Percentiles rank a stretch among this genome's conserved stretches.
phyloP scores from a whole-genome alignment of 2,329 filamentous ascomycete genomes.

The Pseudophaeomoniella oleicola region DNA sequence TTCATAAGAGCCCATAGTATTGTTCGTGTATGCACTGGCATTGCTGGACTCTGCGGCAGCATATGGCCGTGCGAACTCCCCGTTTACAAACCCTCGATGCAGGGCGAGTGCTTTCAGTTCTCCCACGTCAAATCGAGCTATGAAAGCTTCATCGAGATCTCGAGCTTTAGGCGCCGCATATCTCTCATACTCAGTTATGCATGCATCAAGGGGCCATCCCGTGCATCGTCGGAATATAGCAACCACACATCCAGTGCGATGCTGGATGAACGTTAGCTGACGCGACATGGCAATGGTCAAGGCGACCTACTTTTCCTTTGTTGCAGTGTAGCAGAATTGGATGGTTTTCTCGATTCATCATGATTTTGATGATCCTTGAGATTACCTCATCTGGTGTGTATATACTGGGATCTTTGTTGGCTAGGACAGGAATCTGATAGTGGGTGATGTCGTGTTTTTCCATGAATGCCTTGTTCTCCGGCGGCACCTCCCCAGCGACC shows the following conservation, averaged over 20 bases:
- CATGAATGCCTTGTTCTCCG: constrained; percentile 47
- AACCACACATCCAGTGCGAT: constrained; percentile 81
- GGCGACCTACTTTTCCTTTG: constrained; percentile 54
- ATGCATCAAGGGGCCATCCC: constrained; percentile 47
- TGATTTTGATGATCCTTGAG: constrained; percentile 53
- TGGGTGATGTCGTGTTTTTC: constrained; percentile 53
- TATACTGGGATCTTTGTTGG: constrained; percentile 65
- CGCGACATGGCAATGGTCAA: neutral
- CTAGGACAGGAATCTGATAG: constrained; percentile 60
- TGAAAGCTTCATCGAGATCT: constrained; percentile 12
- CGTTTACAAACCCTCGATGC: constrained; percentile 11
- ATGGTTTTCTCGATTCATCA: constrained; percentile 59
- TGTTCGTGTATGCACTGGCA: constrained; percentile 11
- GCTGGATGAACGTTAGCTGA: constrained; percentile 28
- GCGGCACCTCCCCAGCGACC: constrained; percentile 32
- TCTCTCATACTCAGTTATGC: constrained; percentile 58
- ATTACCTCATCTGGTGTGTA: constrained; percentile 54
- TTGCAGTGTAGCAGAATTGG: constrained; percentile 86
- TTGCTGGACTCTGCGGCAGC: constrained; percentile 6
- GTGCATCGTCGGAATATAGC: constrained; percentile 62
- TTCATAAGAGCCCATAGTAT: constrained; percentile 6
- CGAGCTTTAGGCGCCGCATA: constrained; percentile 31
- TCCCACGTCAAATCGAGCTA: constrained; percentile 9
- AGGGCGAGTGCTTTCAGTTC: constrained; percentile 11
- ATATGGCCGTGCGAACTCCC: constrained; percentile 10